phyloP scores from a whole-genome alignment of 2,329 filamentous ascomycete species.

The Biscogniauxia mediterranea region DNA sequence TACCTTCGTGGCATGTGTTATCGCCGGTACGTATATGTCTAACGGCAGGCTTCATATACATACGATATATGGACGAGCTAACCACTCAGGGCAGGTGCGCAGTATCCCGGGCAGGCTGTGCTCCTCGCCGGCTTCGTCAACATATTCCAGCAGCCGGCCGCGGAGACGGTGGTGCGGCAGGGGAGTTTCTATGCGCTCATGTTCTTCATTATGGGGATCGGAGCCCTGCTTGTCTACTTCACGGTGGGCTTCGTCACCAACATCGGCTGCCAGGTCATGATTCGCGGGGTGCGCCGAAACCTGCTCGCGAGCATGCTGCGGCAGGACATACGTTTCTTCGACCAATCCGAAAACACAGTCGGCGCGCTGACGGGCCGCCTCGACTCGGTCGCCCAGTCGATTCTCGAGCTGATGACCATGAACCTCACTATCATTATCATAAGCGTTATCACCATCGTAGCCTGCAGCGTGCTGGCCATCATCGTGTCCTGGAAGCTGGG shows the following conservation, averaged over 20 bases:
- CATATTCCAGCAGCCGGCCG: conserved; percentile 34
- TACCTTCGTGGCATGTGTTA: background rate
- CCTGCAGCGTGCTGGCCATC: conserved; percentile 39
- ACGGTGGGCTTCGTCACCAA: conserved; percentile 34
- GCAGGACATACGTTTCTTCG: conserved; percentile 10
- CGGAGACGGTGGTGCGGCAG: conserved; percentile 18
- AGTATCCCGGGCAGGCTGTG: conserved; percentile 47
- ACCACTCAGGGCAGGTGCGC: conserved; percentile 32
- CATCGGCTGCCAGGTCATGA: conserved; percentile 26
- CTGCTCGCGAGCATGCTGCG: background rate
- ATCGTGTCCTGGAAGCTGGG: conserved; percentile 44
- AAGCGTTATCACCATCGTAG: conserved; percentile 39
- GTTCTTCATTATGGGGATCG: conserved; percentile 41
- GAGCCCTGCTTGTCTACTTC: conserved; percentile 35
- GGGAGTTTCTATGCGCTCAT: conserved; percentile 44
- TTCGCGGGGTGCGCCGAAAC: conserved; percentile 32
- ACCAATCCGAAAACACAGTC: background rate
- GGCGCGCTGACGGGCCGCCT: background rate
- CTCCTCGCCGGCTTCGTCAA: conserved; percentile 36
- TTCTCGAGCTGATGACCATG: conserved; percentile 13
- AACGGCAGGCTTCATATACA: background rate
- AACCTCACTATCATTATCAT: conserved; percentile 43
- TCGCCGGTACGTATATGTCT: conserved; percentile 1
- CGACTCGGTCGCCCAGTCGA: background rate
- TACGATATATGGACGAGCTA: background rate